Evolutionary conservation across 2,329 filamentous ascomycete genomes (phyloP).

Genomic region (Colletotrichum sp.): DNA sequence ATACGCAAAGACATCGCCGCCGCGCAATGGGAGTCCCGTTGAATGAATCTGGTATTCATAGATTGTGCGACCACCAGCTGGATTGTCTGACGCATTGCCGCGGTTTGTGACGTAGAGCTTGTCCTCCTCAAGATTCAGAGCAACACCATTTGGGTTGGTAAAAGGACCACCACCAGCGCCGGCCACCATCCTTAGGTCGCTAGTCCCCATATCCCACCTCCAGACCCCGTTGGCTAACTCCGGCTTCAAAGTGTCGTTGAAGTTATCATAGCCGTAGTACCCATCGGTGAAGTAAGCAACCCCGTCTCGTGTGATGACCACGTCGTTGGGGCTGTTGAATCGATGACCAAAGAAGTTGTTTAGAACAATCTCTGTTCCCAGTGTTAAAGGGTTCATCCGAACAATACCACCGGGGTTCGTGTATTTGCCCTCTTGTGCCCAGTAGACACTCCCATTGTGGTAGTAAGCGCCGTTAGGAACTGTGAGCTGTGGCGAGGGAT

Average conservation of each 20-base stretch:
- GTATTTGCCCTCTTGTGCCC: conserved; percentile 21
- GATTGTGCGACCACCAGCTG: conserved; percentile 21
- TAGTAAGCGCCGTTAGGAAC: conserved; percentile 23
- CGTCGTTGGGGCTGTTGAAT: conserved; percentile 25
- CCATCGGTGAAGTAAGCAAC: conserved; percentile 24
- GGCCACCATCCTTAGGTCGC: conserved; percentile 14
- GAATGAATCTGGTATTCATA: conserved; percentile 8
- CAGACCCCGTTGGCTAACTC: conserved; percentile 23
- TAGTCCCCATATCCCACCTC: conserved; percentile 20
- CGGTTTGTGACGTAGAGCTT: conserved; percentile 23
- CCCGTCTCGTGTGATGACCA: conserved; percentile 15
- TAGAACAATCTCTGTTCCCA: conserved; percentile 16
- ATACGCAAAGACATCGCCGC: conserved; percentile 19
- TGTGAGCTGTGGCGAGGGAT: conserved; percentile 20
- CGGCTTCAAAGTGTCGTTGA: conserved; percentile 23
- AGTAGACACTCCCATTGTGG: conserved; percentile 22
- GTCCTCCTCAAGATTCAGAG: conserved; percentile 18
- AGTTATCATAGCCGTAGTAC: conserved; percentile 23
- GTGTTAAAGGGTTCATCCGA: conserved; percentile 10
- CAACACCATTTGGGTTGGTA: conserved; percentile 24
- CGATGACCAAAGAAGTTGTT: conserved; percentile 23
- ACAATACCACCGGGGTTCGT: conserved; percentile 18
- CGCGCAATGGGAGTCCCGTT: not conserved
- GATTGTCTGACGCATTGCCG: conserved; percentile 19
- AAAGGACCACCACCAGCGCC: conserved; percentile 21